These are phyloP conservation scores for Talaromyces sp. DNA, from an alignment of 2,329 filamentous ascomycete species.

Conservation along the genomic window DNA sequence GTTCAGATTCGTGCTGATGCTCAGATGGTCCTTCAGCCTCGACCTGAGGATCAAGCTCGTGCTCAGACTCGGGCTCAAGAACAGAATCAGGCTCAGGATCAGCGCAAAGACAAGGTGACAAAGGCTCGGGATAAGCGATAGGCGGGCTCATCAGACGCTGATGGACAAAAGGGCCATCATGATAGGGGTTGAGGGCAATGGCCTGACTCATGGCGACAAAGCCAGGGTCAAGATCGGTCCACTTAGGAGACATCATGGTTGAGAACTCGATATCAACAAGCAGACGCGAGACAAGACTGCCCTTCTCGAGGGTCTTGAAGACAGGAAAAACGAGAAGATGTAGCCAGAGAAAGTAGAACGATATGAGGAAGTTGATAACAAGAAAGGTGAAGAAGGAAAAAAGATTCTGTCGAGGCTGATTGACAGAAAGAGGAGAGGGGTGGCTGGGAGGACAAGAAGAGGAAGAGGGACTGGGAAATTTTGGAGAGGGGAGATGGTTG, in stretches of 20 bases:
- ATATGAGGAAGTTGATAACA: background rate
- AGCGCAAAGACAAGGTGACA: background rate
- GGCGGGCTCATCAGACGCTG: background rate
- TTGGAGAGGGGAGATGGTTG: background rate
- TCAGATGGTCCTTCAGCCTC: background rate
- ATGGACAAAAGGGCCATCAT: background rate
- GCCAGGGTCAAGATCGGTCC: background rate
- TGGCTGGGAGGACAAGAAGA: background rate
- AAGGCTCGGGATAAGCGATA: background rate
- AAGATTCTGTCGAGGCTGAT: background rate
- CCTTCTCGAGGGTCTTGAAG: background rate
- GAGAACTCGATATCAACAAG: background rate
- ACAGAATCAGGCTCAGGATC: background rate
- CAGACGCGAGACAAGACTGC: background rate
- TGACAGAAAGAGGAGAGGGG: background rate
- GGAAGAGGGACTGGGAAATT: background rate
- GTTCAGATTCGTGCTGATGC: background rate
- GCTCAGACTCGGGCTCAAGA: background rate
- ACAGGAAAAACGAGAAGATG: background rate
- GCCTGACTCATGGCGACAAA: background rate
- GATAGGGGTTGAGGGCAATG: background rate
- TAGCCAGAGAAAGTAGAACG: background rate
- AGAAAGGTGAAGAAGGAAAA: background rate
- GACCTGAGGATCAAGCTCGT: background rate
- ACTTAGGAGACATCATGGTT: background rate